Base-by-base conservation (phyloP, 2,329 filamentous ascomycete genomes). In the Tolypocladium capitatum region DNA sequence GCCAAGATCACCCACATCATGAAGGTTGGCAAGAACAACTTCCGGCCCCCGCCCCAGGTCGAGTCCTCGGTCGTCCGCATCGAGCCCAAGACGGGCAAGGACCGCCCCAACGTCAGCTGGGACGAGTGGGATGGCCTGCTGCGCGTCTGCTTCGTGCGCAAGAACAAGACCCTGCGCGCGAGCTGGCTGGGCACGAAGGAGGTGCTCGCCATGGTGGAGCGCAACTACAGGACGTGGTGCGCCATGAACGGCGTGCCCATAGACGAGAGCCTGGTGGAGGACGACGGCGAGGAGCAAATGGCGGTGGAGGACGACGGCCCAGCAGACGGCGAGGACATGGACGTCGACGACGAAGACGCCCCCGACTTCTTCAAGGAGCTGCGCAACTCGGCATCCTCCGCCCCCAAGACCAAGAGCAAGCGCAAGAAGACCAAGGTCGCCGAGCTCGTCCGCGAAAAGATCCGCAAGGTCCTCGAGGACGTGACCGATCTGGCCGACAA, bases 1-100 rank as follows among this genome's bases (percentile, higher is more conserved):
- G 86, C 73, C 50, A 73, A 72, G 51, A 73, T 75, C 58, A 72
- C 71, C n/a, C 72, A 76, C 64, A 81, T 94, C 56, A 87, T 94
- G 83, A 95, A 95, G 69, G 91, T 97, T 42, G 89, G 90, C 54
- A 86, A 84, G 68, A 92, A 94, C 68, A 97, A 97, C 70, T 98
- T 97, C 76, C 88, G 87, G 52, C 92, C 92, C 0, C 91, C 92
- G 1, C 92, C 92, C 9, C 80, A 88, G 60, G 92, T 98, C 49
- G 92, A 98, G 67, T 87, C 81, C 8, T 90, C 84, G 49, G 90
- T 96, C 7, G 89, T 96, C 43, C 78, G 90, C 51, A 84, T 96
- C 55, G 86, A 91, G 61, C 89, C 89, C 21, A 94, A 96, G 70
- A 75, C 78, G 34, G 89, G 89, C 11, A 71, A 68, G 43, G 78